Evolutionary conservation across 2,329 filamentous ascomycete species (phyloP).

Genomic region (Colletotrichum acutatum): DNA sequence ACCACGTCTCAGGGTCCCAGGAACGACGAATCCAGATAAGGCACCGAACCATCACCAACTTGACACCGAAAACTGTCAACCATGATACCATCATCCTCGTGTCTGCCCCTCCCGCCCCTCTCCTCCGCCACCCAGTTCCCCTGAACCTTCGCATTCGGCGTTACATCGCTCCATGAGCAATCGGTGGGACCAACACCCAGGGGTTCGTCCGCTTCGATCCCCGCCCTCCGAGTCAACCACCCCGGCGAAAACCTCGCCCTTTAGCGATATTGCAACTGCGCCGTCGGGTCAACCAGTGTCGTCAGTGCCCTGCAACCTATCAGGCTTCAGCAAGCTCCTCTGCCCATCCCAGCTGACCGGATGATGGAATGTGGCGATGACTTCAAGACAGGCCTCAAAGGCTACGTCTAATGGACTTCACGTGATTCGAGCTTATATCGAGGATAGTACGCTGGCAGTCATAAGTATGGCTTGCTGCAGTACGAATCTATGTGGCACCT

Average conservation of each 20-base stretch:
- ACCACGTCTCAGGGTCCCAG: neutral
- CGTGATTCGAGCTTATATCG: neutral
- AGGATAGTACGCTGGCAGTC: neutral
- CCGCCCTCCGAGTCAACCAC: conserved; percentile 8
- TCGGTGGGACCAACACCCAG: conserved; percentile 14
- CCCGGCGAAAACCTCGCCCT: conserved; percentile 1
- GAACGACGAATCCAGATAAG: neutral
- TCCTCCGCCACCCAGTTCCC: conserved; percentile 15
- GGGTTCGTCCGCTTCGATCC: neutral
- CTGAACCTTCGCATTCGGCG: conserved; percentile 15
- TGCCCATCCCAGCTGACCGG: neutral
- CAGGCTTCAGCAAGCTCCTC: neutral
- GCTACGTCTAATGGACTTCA: neutral
- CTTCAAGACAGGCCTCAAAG: neutral
- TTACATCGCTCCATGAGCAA: conserved; percentile 27
- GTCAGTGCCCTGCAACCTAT: neutral
- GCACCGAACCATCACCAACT: conserved; percentile 4
- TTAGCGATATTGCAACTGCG: conserved; percentile 8
- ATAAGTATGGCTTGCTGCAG: neutral
- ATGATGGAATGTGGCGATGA: neutral
- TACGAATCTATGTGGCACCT: neutral
- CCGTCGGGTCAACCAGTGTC: neutral
- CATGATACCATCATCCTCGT: neutral
- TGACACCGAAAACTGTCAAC: neutral
- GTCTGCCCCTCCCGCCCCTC: neutral